Percentiles rank a stretch among this genome's conserved stretches.
Conservation (phyloP, 2,329 filamentous ascomycete species). For the Phaeosphaeriaceae sp. region DNA sequence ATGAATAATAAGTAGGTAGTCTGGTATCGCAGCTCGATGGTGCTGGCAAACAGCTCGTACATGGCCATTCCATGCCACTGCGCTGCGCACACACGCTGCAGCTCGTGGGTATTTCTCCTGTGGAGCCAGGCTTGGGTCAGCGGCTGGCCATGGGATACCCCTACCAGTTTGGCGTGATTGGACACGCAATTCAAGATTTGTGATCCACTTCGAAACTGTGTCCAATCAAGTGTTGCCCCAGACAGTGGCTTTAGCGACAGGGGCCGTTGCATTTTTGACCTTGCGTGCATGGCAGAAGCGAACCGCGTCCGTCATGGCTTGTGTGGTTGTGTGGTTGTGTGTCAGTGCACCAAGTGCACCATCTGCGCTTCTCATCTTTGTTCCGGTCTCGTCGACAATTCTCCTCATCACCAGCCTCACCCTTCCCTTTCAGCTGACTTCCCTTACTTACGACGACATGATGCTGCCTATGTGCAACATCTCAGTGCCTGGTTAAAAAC, state of each 20-base stretch:
- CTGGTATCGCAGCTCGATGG: too few species aligned
- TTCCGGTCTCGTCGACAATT: constrained; percentile 34
- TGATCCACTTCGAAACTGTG: too few species aligned
- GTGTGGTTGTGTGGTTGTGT: too few species aligned
- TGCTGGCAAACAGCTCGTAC: too few species aligned
- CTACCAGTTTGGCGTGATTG: background rate
- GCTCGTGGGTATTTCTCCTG: too few species aligned
- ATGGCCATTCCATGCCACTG: too few species aligned
- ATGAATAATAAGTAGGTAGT: too few species aligned
- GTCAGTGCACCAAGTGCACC: constrained; percentile 24
- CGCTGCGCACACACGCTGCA: too few species aligned
- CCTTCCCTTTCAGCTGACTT: constrained; percentile 15
- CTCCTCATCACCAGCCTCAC: constrained; percentile 32
- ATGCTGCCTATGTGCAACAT: constrained; percentile 31
- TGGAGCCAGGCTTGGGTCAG: too few species aligned
- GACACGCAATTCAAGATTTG: background rate
- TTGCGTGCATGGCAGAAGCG: constrained; percentile 15
- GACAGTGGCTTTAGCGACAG: background rate
- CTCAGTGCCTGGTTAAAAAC: constrained; percentile 30
- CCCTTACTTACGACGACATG: constrained; percentile 22
- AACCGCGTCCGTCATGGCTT: constrained; percentile 7
- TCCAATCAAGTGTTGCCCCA: too few species aligned
- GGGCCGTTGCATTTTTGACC: constrained; percentile 23
- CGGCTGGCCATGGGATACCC: too few species aligned
- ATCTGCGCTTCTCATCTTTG: constrained; percentile 27